phyloP scores from a whole-genome alignment of 768 basidiomycete genomes.

The Mycena epipterygia region DNA sequence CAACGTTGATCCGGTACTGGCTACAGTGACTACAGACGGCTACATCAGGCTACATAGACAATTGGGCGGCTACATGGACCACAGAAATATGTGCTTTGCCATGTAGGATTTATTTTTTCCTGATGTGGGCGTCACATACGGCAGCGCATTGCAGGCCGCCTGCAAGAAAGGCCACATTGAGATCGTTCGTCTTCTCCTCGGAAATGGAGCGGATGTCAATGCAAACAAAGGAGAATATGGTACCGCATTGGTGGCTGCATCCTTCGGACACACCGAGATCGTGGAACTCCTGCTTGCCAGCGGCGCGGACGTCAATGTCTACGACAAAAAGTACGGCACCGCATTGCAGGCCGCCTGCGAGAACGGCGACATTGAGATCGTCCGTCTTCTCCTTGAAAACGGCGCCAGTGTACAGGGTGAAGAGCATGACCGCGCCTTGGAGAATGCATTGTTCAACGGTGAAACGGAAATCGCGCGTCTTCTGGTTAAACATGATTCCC shows the following conservation, averaged over 20 bases:
- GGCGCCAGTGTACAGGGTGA: background rate
- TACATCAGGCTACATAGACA: no score
- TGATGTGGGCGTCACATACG: constrained; percentile 2
- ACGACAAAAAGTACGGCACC: background rate
- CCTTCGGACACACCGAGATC: background rate
- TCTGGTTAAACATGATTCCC: no score
- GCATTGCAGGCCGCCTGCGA: constrained; percentile 5
- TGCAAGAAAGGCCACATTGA: background rate
- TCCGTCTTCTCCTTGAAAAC: background rate
- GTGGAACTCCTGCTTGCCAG: background rate
- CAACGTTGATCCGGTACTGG: no score
- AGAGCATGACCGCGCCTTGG: no score
- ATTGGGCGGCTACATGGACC: no score
- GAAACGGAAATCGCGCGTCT: no score
- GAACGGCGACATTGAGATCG: background rate
- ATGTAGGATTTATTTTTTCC: no score
- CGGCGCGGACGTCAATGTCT: constrained; percentile 10
- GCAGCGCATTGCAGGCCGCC: background rate
- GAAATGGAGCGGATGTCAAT: constrained; percentile 23
- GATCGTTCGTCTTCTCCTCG: no score
- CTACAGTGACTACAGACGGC: no score
- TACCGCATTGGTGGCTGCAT: background rate
- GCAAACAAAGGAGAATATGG: background rate
- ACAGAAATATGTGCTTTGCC: no score
- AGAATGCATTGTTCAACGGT: no score